Percentiles rank a stretch among this genome's conserved stretches.
phyloP scores from a whole-genome alignment of 495 filamentous ascomycete species.

The Xylaria telfairii region DNA sequence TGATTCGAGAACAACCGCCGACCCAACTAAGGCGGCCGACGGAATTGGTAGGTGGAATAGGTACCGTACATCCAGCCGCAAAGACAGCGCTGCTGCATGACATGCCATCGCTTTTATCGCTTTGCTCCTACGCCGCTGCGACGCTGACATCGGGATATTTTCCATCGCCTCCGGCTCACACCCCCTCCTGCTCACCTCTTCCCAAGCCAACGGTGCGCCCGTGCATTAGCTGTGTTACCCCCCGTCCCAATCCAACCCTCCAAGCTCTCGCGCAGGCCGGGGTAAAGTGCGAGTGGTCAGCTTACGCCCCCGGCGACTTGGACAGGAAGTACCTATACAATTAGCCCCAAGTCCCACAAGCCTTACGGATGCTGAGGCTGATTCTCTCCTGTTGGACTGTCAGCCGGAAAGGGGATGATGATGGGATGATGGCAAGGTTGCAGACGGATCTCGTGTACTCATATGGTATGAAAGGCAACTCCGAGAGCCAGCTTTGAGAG shows the following conservation, averaged over 20 bases:
- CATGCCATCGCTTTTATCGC: neutral
- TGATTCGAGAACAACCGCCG: constrained; percentile 12
- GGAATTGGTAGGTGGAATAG: constrained; percentile 8
- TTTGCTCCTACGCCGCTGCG: neutral
- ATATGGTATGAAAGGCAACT: constrained; percentile 14
- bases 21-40: neutral
- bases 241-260: neutral
- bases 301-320: constrained; percentile 12
- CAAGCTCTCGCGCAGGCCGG: constrained; percentile 6
- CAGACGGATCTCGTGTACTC: constrained; percentile 9
- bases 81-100: neutral
- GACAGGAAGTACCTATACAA: constrained; percentile 16
- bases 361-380: constrained; percentile 10
- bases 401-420: constrained; percentile 1
- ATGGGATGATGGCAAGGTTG: constrained; percentile 11
- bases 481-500: neutral
- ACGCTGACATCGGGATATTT: constrained; percentile 17
- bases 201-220: constrained; percentile 22
- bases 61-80: constrained; percentile 25
- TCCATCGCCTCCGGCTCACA: constrained; percentile 7
- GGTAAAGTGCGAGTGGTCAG: constrained; percentile 23
- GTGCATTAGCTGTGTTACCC: constrained; percentile 12
- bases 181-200: neutral
- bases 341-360: neutral
- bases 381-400: neutral